Base-by-base conservation (phyloP, 2,329 filamentous ascomycete genomes). In the Sclerotinia nivalis region DNA sequence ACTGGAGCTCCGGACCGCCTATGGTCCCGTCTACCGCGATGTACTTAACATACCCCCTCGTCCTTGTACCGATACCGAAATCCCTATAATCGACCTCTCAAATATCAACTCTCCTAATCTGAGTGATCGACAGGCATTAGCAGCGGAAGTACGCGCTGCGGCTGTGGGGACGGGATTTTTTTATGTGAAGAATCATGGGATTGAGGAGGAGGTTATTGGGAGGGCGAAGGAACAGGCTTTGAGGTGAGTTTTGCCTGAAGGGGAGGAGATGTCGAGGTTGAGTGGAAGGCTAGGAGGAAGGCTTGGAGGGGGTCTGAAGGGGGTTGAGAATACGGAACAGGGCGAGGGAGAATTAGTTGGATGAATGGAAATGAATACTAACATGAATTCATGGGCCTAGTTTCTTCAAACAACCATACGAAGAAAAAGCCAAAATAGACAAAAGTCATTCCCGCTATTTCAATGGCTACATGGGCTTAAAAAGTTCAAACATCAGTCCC, bases 381-480 rank as follows among this genome's bases (percentile, higher is more conserved):
- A 25, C 43, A 40, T 55, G 70, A 34, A 76, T n/a, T 13, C 60
- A 15, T 15, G 22, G 10, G 31, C 43, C 50, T 78, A 73, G 81
- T 3, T 87, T 87, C 75, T 87, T 87, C 77, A 79, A 77, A 7
- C 84, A 86, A 71, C 77, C 83, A 0, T 71, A 75, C 0, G 80
- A 81, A 12, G 74, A 78, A 12, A 87, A 87, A 72, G 77, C 82
- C 66, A 76, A 76, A 76, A 80, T 72, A 74, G 73, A 69, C n/a
- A 66, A 75, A 37, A 56, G 74, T 73, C 66, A 79, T 50, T 83
- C 82, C 47, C 79, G 79, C 40, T 82, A 81, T 70, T 82, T 81
- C 71, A 85, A 84, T 71, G 86, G 86, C 4, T 88, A 84, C 56
- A 77, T 73, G 37, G 73, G 70, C 4, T 78, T 81, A 1, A 78